Evolutionary conservation across 1,284 basidiomycete species (phyloP), one percentile per base, ranked within the genome.

Genomic region (Cerioporus squamosus): DNA sequence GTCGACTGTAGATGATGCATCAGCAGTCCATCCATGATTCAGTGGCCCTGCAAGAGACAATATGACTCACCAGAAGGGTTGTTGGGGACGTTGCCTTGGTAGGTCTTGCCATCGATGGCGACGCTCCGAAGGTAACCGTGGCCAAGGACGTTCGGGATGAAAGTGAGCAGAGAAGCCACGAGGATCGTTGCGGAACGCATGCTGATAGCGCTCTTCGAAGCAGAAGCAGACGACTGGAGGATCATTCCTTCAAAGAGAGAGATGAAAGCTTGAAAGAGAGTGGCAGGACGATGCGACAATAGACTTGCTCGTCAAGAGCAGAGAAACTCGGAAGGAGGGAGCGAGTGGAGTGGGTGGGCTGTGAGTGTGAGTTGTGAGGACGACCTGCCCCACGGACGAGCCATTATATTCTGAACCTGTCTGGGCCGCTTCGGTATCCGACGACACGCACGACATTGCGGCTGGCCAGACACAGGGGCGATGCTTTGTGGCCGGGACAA

Each of bases 61-160:
- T 18, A 24, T 24, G 46, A 51, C 64, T 5, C 20, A 66, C 66
- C 53, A 15, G 61, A 38, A 8, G 73, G 46, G 17, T 76, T 75
- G 59, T 75, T 75, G 10, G 66, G 53, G 24, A 59, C 57, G 42
- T 64, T 64, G 18, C 67, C 67, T n/a, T 58, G 33, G 59, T 67
- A 68, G 5, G 44, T 46, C 55, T 59, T 61, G 29, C 67, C 67
- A 38, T 68, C 66, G 26, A 67, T 67, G 26, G 66, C 54, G 20
- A 68, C 64, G 23, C 51, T 55, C 29, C 44, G 56, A 33, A 68
- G 55, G 47, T 61, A 66, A 29, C 67, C 67, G 47, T 68, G 67
- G 7, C 61, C 67, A 2, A 46, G 29, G 36, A 60, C 62, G 24
- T 60, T 53, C 8, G 59, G 58, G n/a, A 61, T 26, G 20, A 55